Evolutionary conservation across 768 basidiomycete species (phyloP).

Genomic region (Cystobasidium onofrii): DNA sequence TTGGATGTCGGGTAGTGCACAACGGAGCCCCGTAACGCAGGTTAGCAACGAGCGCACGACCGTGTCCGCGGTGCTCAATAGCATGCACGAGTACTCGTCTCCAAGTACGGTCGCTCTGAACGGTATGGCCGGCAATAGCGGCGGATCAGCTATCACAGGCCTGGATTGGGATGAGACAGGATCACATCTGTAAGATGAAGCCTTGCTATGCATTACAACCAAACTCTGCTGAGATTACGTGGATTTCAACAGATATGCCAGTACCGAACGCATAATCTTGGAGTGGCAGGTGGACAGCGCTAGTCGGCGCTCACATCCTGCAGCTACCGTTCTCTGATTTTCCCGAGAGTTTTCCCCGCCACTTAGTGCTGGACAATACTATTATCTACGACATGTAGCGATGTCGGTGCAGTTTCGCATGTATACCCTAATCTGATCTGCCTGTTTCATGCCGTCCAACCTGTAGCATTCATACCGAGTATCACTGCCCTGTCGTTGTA

Average conservation of each 20-base stretch:
- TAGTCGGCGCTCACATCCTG: conserved; percentile 7
- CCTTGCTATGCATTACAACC: too few species aligned
- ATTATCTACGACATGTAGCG: too few species aligned
- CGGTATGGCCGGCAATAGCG: not conserved
- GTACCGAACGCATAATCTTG: conserved; percentile 22
- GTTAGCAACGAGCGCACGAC: not conserved
- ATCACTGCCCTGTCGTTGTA: too few species aligned
- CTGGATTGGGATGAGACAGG: conserved; percentile 26
- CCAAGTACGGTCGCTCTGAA: not conserved
- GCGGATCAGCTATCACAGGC: conserved; percentile 12
- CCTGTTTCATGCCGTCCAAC: too few species aligned
- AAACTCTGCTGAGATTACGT: not conserved
- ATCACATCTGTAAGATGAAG: conserved; percentile 4
- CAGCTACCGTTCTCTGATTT: not conserved
- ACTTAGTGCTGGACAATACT: too few species aligned
- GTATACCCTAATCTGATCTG: too few species aligned
- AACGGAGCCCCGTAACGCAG: not conserved
- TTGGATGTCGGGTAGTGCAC: not conserved
- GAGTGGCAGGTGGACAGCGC: conserved; percentile 18
- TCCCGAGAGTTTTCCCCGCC: too few species aligned
- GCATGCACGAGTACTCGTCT: not conserved
- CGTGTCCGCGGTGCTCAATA: not conserved
- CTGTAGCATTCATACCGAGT: too few species aligned
- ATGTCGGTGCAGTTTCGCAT: too few species aligned
- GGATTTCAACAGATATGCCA: not conserved